phyloP scores from a whole-genome alignment of 176 grass and related monocot species.

The Canna indica region DNA sequence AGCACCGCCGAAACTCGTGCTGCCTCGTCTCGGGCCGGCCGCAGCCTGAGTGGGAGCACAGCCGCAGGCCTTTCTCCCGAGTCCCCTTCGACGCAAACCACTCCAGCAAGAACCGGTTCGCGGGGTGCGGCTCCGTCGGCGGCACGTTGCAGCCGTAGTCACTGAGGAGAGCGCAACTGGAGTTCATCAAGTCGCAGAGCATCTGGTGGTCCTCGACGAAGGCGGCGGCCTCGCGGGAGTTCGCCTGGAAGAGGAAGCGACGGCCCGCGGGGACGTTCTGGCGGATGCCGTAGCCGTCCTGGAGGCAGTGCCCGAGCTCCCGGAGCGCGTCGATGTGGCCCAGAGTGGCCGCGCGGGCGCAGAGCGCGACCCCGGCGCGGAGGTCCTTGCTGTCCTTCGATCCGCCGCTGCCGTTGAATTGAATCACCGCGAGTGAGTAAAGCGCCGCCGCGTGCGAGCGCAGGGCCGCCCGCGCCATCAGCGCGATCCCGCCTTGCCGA shows the following conservation, averaged over 20 bases:
- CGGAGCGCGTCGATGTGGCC: slow-evolving; percentile 52
- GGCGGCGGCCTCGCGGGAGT: slow-evolving; percentile 25
- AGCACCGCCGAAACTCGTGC: slow-evolving; percentile 64
- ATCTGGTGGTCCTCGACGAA: not conserved
- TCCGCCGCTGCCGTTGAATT: slow-evolving; percentile 61
- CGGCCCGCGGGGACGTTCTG: slow-evolving; percentile 26
- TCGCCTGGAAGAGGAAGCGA: slow-evolving; percentile 41
- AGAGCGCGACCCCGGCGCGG: slow-evolving; percentile 41
- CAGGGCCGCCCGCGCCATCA: slow-evolving; percentile 43
- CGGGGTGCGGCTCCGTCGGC: slow-evolving; percentile 15
- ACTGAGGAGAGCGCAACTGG: slow-evolving; percentile 12
- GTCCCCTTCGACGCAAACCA: slow-evolving; percentile 25
- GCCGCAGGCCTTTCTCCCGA: not conserved
- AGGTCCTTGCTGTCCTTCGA: slow-evolving; percentile 35
- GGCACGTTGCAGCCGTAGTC: slow-evolving; percentile 20
- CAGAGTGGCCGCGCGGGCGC: slow-evolving; percentile 39
- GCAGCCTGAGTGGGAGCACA: slow-evolving; percentile 50
- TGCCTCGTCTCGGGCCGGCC: slow-evolving; percentile 44
- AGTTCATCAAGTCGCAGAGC: not conserved
- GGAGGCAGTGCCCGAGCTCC: slow-evolving; percentile 66
- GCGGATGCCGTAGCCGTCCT: slow-evolving; percentile 54
- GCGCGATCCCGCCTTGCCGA: slow-evolving; percentile 19
- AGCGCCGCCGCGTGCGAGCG: slow-evolving; percentile 37
- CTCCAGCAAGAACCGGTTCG: slow-evolving; percentile 52
- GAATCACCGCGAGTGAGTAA: slow-evolving; percentile 53